Conservation (phyloP, 495 filamentous ascomycete species). For the Penicillium egyptiacum region DNA sequence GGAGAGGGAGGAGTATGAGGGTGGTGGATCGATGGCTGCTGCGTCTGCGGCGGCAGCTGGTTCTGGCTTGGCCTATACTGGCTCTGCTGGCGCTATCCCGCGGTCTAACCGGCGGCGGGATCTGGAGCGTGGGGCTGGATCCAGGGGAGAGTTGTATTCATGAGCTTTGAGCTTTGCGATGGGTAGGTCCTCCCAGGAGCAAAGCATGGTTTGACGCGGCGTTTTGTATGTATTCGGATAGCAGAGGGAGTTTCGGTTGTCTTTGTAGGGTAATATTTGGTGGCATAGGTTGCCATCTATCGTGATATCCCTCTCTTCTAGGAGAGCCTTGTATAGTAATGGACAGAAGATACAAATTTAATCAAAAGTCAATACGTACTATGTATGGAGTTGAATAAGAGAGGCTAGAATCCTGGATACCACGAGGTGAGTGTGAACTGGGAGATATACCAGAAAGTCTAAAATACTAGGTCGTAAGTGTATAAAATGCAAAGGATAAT, state of each 20-base stretch:
- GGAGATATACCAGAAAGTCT: neutral
- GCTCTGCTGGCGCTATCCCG: constrained; percentile 27
- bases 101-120: constrained; percentile 38
- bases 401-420: neutral
- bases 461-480: neutral
- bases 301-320: constrained; percentile 16
- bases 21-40: constrained; percentile 23
- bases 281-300: constrained; percentile 10
- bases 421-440: neutral
- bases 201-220: neutral
- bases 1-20: constrained; percentile 44
- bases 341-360: neutral
- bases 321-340: constrained; percentile 9
- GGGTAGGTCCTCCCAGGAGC: neutral
- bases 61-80: constrained; percentile 11
- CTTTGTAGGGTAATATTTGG: constrained; percentile 9
- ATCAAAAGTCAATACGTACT: neutral
- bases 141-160: constrained; percentile 45
- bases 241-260: constrained; percentile 16
- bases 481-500: neutral
- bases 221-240: constrained; percentile 4
- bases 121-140: constrained; percentile 43
- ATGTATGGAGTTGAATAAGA: neutral
- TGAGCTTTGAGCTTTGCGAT: constrained; percentile 12
- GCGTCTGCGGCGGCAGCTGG: constrained; percentile 9